A percentile compares a stretch with the other conserved stretches of the same genome.
phyloP scores from a whole-genome alignment of 257 asterid genomes.

The Buddleja alternifolia region DNA sequence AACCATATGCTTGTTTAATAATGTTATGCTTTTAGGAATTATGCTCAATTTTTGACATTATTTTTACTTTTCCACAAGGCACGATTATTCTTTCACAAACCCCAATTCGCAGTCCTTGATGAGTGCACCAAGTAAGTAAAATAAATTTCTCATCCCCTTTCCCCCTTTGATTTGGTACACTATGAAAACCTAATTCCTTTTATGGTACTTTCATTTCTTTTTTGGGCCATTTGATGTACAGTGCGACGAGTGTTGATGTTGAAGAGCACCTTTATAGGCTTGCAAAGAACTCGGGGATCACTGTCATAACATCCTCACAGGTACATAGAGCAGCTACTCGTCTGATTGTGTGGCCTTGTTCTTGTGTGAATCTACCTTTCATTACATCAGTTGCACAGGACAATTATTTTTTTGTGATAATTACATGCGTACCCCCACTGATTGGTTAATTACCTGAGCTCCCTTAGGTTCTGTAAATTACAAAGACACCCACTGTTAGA shows the following conservation, averaged over 20 bases:
- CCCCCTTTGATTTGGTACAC: constrained; percentile 12
- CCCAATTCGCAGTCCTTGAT: constrained; percentile 89
- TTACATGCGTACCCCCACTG: too few species aligned
- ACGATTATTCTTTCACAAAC: constrained; percentile 95
- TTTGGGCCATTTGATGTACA: constrained; percentile 35
- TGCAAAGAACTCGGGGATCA: constrained; percentile 80
- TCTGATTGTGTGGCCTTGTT: constrained; percentile 20
- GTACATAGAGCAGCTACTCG: constrained; percentile 38
- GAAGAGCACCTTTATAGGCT: constrained; percentile 95
- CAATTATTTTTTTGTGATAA: too few species aligned
- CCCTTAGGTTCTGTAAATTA: too few species aligned
- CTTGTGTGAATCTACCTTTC: neutral
- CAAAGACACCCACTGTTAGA: too few species aligned
- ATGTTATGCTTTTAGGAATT: constrained; percentile 4
- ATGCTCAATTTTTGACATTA: constrained; percentile 28
- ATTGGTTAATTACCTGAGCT: too few species aligned
- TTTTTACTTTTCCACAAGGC: constrained; percentile 58
- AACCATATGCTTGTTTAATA: constrained; percentile 18
- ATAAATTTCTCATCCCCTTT: constrained; percentile 10
- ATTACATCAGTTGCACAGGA: too few species aligned
- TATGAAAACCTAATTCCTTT: constrained; percentile 12
- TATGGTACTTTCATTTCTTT: constrained; percentile 23
- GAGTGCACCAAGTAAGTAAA: constrained; percentile 94
- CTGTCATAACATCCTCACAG: constrained; percentile 98
- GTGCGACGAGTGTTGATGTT: constrained; percentile 99